Evolutionary conservation across 306 rosid genomes (phyloP).

Genomic region (Cotoneaster glaucophyllus): DNA sequence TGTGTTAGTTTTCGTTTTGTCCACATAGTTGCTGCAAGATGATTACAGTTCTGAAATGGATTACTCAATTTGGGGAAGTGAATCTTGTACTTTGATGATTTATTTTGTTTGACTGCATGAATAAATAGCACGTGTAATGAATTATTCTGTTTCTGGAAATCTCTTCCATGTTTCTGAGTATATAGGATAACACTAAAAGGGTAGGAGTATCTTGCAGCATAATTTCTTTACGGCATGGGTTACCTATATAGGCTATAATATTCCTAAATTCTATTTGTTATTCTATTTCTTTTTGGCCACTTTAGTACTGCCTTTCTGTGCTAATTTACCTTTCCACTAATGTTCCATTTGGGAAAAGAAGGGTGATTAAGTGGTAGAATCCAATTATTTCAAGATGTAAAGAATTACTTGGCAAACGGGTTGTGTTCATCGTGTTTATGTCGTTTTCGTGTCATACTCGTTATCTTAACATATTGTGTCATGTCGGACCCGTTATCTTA

Average conservation of each 20-base stretch:
- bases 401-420: neutral
- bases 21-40: neutral
- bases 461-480: no score
- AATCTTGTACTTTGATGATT: neutral
- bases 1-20: neutral
- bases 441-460: no score
- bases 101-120: neutral
- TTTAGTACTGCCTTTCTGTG: neutral
- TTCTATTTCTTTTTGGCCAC: neutral
- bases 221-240: neutral
- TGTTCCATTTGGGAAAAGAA: neutral
- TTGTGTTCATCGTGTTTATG: no score
- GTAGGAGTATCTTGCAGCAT: neutral
- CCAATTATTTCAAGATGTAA: neutral
- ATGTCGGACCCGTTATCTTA: no score
- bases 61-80: neutral
- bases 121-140: neutral
- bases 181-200: neutral
- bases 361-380: neutral
- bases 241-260: neutral
- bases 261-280: neutral
- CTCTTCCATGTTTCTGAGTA: neutral
- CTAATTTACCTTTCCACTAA: neutral
- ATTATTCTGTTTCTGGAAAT: neutral
- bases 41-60: neutral